These are phyloP conservation scores for Haplosporangium sp. DNA, from an alignment of 371 early-diverging fungal genomes.

Conservation along the genomic window DNA sequence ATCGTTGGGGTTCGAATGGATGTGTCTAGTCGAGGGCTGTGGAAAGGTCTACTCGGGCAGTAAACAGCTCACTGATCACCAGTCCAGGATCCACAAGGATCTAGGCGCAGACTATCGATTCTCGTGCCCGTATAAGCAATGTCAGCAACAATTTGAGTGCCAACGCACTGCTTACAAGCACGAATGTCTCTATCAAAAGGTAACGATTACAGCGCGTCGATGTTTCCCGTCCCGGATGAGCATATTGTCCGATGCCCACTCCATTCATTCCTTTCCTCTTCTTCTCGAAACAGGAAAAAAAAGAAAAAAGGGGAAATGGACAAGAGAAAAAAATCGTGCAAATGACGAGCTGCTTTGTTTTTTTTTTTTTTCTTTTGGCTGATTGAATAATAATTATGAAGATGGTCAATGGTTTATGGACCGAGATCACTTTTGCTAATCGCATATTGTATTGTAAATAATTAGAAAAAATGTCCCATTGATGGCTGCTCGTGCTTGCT, in stretches of 20 bases:
- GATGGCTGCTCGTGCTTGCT: slow-evolving; percentile 29
- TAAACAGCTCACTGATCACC: slow-evolving; percentile 50
- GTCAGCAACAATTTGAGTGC: slow-evolving; percentile 29
- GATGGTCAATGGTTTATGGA: background rate
- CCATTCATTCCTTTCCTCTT: background rate
- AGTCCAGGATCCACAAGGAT: slow-evolving; percentile 44
- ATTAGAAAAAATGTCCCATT: slow-evolving; percentile 29
- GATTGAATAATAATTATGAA: background rate
- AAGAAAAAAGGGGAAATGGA: too few species aligned
- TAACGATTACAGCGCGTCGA: background rate
- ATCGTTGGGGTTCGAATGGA: slow-evolving; percentile 50
- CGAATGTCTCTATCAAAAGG: slow-evolving; percentile 28
- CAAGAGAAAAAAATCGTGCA: too few species aligned
- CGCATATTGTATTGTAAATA: background rate
- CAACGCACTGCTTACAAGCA: slow-evolving; percentile 47
- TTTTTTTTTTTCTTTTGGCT: background rate
- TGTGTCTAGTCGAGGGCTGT: slow-evolving; percentile 34
- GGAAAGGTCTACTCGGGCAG: slow-evolving; percentile 48
- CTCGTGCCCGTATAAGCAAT: slow-evolving; percentile 36
- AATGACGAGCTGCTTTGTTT: too few species aligned
- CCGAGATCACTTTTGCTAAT: background rate
- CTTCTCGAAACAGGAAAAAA: too few species aligned
- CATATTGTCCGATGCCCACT: background rate
- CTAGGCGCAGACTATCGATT: slow-evolving; percentile 26
- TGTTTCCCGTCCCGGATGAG: background rate